These are phyloP conservation scores for Terana coerulea DNA, from an alignment of 768 basidiomycete genomes.

Conservation along the genomic window DNA sequence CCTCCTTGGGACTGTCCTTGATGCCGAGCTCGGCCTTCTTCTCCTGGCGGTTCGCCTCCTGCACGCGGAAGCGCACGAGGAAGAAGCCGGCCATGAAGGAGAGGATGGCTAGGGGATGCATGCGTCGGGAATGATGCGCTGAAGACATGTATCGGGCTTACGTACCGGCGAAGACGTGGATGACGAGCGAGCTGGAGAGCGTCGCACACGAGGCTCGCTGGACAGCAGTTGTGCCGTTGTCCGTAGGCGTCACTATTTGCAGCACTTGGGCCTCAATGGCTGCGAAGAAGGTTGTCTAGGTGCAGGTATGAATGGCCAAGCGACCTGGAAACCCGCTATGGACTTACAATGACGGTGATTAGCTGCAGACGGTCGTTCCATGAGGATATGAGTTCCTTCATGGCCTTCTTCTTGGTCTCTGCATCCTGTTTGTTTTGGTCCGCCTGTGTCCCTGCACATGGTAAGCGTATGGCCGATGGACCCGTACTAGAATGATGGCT, in stretches of 20 bases:
- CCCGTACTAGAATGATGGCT: no score
- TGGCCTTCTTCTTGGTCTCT: constrained; percentile 38
- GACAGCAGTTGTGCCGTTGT: constrained; percentile 6
- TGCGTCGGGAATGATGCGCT: background rate
- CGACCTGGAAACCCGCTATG: background rate
- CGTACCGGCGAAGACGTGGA: constrained; percentile 52
- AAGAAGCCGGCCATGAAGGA: constrained; percentile 57
- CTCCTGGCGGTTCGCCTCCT: constrained; percentile 48
- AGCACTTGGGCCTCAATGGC: constrained; percentile 53
- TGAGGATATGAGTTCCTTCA: constrained; percentile 48
- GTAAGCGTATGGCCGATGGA: no score
- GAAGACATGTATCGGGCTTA: background rate
- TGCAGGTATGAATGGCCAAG: background rate
- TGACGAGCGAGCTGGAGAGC: constrained; percentile 48
- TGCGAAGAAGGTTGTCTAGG: constrained; percentile 43
- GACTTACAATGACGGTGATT: constrained; percentile 54
- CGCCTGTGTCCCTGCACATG: constrained; percentile 38
- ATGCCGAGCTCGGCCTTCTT: constrained; percentile 31
- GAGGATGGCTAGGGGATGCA: constrained; percentile 29
- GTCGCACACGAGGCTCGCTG: constrained; percentile 36
- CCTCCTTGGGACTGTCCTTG: background rate
- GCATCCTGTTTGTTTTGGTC: constrained; percentile 49
- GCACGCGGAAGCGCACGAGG: constrained; percentile 50
- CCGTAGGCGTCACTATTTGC: constrained; percentile 36
- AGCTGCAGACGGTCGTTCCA: constrained; percentile 64